phyloP scores from a whole-genome alignment of 352 stramenopile species.

The Globisporangium iwayamae region DNA sequence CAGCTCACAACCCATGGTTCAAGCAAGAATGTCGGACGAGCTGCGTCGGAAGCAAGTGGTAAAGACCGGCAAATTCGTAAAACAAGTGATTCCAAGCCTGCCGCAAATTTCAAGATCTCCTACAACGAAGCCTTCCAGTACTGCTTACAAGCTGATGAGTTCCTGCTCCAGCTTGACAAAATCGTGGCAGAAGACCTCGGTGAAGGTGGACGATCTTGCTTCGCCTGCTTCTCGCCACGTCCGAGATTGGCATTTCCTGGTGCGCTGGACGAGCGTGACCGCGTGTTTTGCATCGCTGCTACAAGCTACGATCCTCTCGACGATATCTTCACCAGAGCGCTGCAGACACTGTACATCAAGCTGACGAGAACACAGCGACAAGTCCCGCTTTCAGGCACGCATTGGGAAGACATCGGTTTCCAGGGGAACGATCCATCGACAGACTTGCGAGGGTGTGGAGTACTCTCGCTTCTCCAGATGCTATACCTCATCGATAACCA shows the following conservation, averaged over 20 bases:
- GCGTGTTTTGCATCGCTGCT: constrained; percentile 69
- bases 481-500: constrained; percentile 73
- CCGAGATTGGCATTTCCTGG: constrained; percentile 50
- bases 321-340: constrained; percentile 40
- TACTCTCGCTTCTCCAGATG: constrained; percentile 85
- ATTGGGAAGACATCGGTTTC: constrained; percentile 90
- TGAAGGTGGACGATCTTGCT: constrained; percentile 34
- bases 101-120: constrained; percentile 24
- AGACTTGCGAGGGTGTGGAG: constrained; percentile 80
- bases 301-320: constrained; percentile 46
- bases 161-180: constrained; percentile 36
- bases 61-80: neutral
- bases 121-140: constrained; percentile 45
- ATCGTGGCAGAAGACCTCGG: constrained; percentile 58
- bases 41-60: neutral
- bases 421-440: constrained; percentile 86
- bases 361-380: constrained; percentile 31
- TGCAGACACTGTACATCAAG: constrained; percentile 68
- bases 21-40: neutral
- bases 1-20: constrained; percentile 21
- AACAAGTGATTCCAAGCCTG: neutral
- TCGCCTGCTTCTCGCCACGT: constrained; percentile 49
- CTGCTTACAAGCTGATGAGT: constrained; percentile 36
- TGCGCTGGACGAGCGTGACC: constrained; percentile 60
- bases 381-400: constrained; percentile 48